Conservation (phyloP, 2,329 filamentous ascomycete genomes). For the Aspergillus sp. region DNA sequence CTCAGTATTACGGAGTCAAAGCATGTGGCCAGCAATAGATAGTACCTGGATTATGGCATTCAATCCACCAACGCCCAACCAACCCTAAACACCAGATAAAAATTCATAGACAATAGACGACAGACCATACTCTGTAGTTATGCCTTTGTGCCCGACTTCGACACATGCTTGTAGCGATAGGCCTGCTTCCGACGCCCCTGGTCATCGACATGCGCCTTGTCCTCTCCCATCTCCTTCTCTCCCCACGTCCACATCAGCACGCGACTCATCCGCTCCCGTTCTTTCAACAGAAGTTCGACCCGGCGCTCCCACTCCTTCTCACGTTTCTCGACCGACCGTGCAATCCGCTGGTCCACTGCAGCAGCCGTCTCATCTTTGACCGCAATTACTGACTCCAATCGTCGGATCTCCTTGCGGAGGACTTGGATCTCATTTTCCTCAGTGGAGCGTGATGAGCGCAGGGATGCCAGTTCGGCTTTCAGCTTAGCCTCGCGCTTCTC, state of each 20-base stretch:
- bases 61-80: no score
- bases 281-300: constrained; percentile 39
- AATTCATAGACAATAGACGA: no score
- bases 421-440: constrained; percentile 25
- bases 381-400: constrained; percentile 33
- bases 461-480: constrained; percentile 27
- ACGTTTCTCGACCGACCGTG: constrained; percentile 39
- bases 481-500: constrained; percentile 35
- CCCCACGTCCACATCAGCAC: constrained; percentile 41
- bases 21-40: no score
- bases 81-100: no score
- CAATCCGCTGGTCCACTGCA: constrained; percentile 39
- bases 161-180: constrained; percentile 40
- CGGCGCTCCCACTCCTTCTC: constrained; percentile 44
- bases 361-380: constrained; percentile 40
- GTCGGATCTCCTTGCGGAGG: constrained; percentile 31
- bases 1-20: no score
- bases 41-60: no score
- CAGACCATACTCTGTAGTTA: not conserved
- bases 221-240: constrained; percentile 37
- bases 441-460: constrained; percentile 21
- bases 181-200: constrained; percentile 25
- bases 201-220: constrained; percentile 22
- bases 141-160: constrained; percentile 4
- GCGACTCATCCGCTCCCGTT: constrained; percentile 39